Conservation (phyloP, 176 grass and related monocot species). For the Ensete ventricosum region DNA sequence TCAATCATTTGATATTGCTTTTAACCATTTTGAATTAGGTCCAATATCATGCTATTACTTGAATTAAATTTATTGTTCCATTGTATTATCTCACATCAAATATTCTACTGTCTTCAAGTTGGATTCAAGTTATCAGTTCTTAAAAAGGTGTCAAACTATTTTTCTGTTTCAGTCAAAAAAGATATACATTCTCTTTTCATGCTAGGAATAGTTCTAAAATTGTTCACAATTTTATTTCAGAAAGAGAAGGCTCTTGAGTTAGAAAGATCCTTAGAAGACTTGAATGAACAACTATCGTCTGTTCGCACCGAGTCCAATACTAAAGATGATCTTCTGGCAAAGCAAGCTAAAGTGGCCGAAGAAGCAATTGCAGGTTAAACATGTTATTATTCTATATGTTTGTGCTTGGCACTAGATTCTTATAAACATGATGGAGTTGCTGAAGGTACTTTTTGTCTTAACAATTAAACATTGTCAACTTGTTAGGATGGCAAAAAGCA, state of each 20-base stretch:
- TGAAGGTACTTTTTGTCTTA: not conserved
- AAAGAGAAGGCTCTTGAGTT: slow-evolving; percentile 23
- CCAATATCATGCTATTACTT: too few species aligned
- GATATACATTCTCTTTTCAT: too few species aligned
- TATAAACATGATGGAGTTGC: not conserved
- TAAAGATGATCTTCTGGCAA: slow-evolving; percentile 33
- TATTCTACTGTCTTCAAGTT: too few species aligned
- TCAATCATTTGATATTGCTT: too few species aligned
- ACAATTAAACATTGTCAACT: not conserved
- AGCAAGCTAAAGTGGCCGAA: slow-evolving; percentile 34
- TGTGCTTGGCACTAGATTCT: not conserved
- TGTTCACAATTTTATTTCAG: not conserved
- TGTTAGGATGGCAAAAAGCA: slow-evolving; percentile 26
- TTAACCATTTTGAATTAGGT: too few species aligned
- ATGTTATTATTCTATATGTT: not conserved
- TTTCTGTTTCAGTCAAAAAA: too few species aligned
- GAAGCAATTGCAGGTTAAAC: slow-evolving; percentile 24
- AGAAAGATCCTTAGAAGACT: slow-evolving; percentile 27
- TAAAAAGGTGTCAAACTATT: too few species aligned
- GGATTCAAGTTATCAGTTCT: too few species aligned
- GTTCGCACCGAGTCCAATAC: slow-evolving; percentile 20
- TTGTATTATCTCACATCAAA: too few species aligned
- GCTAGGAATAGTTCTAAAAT: too few species aligned
- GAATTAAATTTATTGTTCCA: too few species aligned
- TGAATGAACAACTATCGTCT: slow-evolving; percentile 27